Base-by-base conservation (phyloP, 2,329 filamentous ascomycete species). In the Aspergillus aculeatinus region DNA sequence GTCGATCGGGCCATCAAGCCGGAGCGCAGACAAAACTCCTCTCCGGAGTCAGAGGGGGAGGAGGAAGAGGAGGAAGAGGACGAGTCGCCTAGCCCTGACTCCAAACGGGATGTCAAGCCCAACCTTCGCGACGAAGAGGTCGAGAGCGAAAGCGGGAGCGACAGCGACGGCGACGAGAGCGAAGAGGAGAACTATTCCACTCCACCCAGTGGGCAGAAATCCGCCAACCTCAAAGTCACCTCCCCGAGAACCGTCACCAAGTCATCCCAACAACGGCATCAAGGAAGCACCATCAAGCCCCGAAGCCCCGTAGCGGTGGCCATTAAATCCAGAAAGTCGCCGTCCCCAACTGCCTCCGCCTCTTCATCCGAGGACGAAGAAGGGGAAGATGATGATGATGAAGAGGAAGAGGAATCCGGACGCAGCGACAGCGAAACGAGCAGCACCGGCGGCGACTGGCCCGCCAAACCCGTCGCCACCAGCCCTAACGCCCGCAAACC, bases 341-440 rank as follows among this genome's bases (percentile, higher is more conserved):
- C 39, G 2, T 44, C 39, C 39, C 39, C 39, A 6, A 44, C 39
- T 14, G 39, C 39, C 14, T 44, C 39, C 14, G 39, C 16, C 16
- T 19, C 39, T 16, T 44, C 39, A 2, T 44, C 39, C 1, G 5
- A 16, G 5, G 14, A 16, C 16, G 39, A 44, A 44, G 39, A 16
- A 3, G 19, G 19, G 2, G 19, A 21, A 21, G 21, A 21, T 2
- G 35, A 42, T 2, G 35, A 42, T 3, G 23, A 23, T 4, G 23
- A 23, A 1, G 39, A 44, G 5, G 39, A 44, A 9, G 39, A 19
- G 16, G 6, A 33, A 19, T 39, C 55, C 12, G 33, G 33, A 12
- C 9, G 52, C 16, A 55, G 29, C 48, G 58, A 51, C 19, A 55
- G 57, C n/a, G 64, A 64, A 19, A 44, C 39, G 2, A 44, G 39